These are phyloP conservation scores for Warburgia ugandensis DNA, from an alignment of 164 flowering plant genomes.

Conservation along the genomic window DNA sequence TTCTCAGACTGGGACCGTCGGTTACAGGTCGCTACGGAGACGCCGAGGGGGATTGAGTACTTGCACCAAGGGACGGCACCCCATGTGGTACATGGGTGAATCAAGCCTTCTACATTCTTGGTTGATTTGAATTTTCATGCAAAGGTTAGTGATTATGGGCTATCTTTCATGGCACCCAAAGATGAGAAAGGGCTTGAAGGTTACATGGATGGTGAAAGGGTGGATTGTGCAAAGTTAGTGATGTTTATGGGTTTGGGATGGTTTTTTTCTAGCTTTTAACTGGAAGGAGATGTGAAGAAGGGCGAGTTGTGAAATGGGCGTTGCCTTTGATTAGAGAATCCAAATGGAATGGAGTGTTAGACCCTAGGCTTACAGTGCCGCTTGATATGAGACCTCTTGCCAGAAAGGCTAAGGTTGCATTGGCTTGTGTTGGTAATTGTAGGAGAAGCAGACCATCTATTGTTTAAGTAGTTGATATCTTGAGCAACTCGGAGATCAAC, in stretches of 20 bases:
- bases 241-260: conserved; percentile 78
- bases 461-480: conserved; percentile 55
- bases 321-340: conserved; percentile 59
- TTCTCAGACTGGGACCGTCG: conserved; percentile 48
- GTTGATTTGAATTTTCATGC: conserved; percentile 47
- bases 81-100: conserved; percentile 53
- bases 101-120: conserved; percentile 62
- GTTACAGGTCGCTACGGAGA: conserved; percentile 49
- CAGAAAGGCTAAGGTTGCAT: conserved; percentile 68
- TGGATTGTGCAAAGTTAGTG: conserved; percentile 55
- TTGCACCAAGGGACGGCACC: conserved; percentile 57
- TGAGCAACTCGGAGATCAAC: too few relatives aligned
- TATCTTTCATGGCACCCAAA: conserved; percentile 42
- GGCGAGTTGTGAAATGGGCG: conserved; percentile 61
- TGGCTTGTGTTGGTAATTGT: conserved; percentile 70
- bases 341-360: conserved; percentile 55
- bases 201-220: conserved; percentile 53
- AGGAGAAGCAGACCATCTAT: conserved; percentile 56
- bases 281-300: conserved; percentile 57
- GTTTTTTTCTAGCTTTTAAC: conserved; percentile 72
- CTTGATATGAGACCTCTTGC: conserved; percentile 31
- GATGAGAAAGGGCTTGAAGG: conserved; percentile 53
- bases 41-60: conserved; percentile 63
- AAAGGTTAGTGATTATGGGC: conserved; percentile 62
- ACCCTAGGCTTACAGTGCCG: conserved; percentile 44